Evolutionary conservation across 2,329 filamentous ascomycete species (phyloP).

Genomic region (Triangularia setosa): DNA sequence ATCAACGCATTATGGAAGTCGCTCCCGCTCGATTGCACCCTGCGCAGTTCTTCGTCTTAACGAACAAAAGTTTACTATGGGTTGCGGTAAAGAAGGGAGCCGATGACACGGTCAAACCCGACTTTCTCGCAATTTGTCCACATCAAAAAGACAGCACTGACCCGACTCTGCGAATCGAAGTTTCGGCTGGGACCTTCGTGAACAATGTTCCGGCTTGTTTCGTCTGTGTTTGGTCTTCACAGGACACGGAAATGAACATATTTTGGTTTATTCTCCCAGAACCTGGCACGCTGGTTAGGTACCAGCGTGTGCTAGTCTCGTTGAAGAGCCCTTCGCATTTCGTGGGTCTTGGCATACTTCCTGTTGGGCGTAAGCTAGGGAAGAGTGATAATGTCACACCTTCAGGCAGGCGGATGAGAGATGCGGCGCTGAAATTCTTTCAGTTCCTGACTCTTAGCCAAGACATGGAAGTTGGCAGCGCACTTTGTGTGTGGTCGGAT

Average conservation of each 20-base stretch:
- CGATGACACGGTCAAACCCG: conserved; percentile 13
- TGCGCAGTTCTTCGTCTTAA: conserved; percentile 56
- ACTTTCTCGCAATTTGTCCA: conserved; percentile 25
- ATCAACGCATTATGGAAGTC: conserved; percentile 53
- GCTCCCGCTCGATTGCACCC: conserved; percentile 43
- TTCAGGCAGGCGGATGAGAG: conserved; percentile 7
- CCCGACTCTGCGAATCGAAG: conserved; percentile 37
- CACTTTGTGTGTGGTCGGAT: conserved; percentile 26
- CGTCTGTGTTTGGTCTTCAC: conserved; percentile 27
- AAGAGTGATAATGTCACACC: background rate
- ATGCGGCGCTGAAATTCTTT: conserved; percentile 22
- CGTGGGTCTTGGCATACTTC: conserved; percentile 21
- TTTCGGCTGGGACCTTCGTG: conserved; percentile 29
- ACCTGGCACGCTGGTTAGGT: conserved; percentile 14
- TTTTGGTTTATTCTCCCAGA: conserved; percentile 27
- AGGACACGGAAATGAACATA: conserved; percentile 22
- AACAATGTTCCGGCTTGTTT: conserved; percentile 19
- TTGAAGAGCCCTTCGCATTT: conserved; percentile 17
- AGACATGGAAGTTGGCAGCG: conserved; percentile 21
- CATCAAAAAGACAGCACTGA: conserved; percentile 41
- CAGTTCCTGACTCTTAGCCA: conserved; percentile 24
- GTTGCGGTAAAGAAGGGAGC: conserved; percentile 18
- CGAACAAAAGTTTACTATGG: conserved; percentile 48
- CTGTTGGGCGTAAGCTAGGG: conserved; percentile 17
- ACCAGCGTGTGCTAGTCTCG: conserved; percentile 23